Evolutionary conservation across 805 yeast genomes (phyloP).

Genomic region (Aciculoconidium aculeatum): DNA sequence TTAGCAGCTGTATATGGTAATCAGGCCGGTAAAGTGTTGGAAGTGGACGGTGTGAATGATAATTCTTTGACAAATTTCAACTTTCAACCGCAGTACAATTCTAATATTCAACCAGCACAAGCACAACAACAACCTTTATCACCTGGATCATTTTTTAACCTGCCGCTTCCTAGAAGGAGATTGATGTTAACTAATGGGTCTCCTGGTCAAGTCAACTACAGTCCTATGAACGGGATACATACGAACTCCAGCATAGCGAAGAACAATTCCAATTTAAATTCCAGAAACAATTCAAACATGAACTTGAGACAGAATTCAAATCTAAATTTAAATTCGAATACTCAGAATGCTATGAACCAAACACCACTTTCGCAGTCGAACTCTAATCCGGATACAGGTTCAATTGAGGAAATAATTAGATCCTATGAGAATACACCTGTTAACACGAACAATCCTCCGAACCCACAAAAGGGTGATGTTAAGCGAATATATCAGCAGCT

Average conservation of each 20-base stretch:
- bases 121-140: constrained; percentile 4
- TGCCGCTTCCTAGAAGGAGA: constrained; percentile 2
- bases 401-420: constrained; percentile 26
- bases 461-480: constrained; percentile 10
- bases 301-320: too few species aligned
- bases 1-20: constrained; percentile 75
- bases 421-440: constrained; percentile 17
- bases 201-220: too few species aligned
- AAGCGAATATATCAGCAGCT: constrained; percentile 28
- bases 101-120: constrained; percentile 4
- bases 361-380: not conserved
- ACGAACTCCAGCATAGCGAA: too few species aligned
- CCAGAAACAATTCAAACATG: too few species aligned
- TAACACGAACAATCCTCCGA: constrained; percentile 1
- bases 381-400: constrained; percentile 2
- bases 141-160: constrained; percentile 6
- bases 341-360: too few species aligned
- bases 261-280: too few species aligned
- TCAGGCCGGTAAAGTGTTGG: constrained; percentile 46
- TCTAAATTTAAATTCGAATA: too few species aligned
- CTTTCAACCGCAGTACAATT: constrained; percentile 4
- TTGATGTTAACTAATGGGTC: constrained; percentile 8
- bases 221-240: too few species aligned
- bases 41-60: constrained; percentile 19
- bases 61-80: constrained; percentile 15